phyloP scores from a whole-genome alignment of 176 grass and related monocot species.

The Oryza coarctata region DNA sequence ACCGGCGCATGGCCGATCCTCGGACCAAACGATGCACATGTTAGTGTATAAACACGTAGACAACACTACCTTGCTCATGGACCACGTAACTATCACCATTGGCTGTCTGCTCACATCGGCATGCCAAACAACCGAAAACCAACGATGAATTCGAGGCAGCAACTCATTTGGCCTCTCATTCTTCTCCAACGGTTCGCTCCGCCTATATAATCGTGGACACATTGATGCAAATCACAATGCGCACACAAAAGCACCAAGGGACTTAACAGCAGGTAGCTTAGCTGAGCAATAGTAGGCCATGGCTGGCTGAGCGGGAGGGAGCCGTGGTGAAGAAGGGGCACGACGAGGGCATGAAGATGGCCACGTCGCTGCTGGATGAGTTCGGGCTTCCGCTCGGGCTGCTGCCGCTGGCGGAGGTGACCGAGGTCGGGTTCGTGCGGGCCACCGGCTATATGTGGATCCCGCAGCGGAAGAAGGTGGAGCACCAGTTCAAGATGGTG shows the following conservation, averaged over 20 bases:
- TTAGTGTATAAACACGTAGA: background rate
- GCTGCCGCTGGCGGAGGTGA: background rate
- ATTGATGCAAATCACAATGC: background rate
- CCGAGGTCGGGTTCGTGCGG: background rate
- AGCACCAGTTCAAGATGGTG: constrained; percentile 76
- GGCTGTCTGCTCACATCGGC: background rate
- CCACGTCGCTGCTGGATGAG: background rate
- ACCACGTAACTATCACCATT: background rate
- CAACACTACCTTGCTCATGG: background rate
- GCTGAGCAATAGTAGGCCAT: background rate
- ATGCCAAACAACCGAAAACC: constrained; percentile 22
- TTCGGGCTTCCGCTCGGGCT: background rate
- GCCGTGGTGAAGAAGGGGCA: constrained; percentile 54
- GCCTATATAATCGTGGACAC: background rate
- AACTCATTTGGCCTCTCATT: background rate
- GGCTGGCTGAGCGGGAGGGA: constrained; percentile 52
- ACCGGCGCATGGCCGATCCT: background rate
- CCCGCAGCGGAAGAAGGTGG: constrained; percentile 51
- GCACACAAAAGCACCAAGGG: background rate
- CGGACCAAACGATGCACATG: constrained; percentile 22
- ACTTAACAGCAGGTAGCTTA: background rate
- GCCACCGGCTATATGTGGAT: constrained; percentile 54
- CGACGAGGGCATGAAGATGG: constrained; percentile 51
- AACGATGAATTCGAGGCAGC: constrained; percentile 31
- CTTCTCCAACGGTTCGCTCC: background rate